phyloP scores from a whole-genome alignment of 768 basidiomycete genomes.

The Stropharia rugosoannulata region DNA sequence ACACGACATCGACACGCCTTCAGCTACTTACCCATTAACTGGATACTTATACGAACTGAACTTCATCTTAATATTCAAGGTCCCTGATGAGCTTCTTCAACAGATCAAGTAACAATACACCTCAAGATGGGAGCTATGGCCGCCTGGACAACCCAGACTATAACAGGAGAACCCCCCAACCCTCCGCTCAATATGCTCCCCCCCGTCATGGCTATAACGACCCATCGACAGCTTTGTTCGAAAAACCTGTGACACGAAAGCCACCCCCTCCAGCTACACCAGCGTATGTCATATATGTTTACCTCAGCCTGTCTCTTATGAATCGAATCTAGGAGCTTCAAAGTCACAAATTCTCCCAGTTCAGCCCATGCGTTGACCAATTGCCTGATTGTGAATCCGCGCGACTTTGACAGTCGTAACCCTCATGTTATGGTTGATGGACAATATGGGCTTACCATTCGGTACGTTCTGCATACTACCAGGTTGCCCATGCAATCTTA shows the following conservation, averaged over 20 bases:
- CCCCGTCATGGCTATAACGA: conserved; percentile 50
- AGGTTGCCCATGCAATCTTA: not conserved
- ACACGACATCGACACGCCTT: not conserved
- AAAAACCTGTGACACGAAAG: conserved; percentile 47
- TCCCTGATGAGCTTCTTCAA: conserved; percentile 48
- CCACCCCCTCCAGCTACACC: conserved; percentile 31
- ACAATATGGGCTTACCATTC: conserved; percentile 67
- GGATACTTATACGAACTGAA: not conserved
- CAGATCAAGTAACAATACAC: conserved; percentile 34
- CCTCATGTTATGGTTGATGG: conserved; percentile 79
- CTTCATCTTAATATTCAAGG: not conserved
- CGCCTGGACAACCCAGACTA: conserved; percentile 27
- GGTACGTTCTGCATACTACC: conserved; percentile 40
- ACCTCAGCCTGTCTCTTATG: not conserved
- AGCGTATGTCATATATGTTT: conserved; percentile 22
- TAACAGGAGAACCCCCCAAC: conserved; percentile 33
- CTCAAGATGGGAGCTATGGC: conserved; percentile 36
- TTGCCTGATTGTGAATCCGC: conserved; percentile 75
- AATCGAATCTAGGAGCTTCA: conserved; percentile 37
- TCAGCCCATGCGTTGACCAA: conserved; percentile 76
- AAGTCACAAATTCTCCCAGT: conserved; percentile 60
- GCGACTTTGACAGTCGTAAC: conserved; percentile 64
- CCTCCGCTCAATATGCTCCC: conserved; percentile 39
- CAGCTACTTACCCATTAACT: not conserved
- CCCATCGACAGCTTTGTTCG: conserved; percentile 45